Evolutionary conservation across 148 eudicot species (phyloP).

Genomic region (Dianthus caryophyllus): DNA sequence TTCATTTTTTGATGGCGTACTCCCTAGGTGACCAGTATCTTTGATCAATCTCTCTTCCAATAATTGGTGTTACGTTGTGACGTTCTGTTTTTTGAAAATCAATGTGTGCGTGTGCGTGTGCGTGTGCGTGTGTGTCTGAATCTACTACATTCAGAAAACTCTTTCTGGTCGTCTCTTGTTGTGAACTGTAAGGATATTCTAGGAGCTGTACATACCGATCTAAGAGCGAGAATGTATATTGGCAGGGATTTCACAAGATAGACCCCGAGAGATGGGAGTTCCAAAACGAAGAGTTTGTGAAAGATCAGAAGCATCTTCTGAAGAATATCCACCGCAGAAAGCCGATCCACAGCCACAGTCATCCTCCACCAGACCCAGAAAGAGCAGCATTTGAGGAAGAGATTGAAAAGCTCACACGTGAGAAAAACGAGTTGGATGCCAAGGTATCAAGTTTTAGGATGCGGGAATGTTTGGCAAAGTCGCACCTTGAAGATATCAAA

Average conservation of each 20-base stretch:
- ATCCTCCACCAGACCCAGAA: conserved; percentile 78
- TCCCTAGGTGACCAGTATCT: background rate
- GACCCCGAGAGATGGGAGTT: conserved; percentile 98
- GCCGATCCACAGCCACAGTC: conserved; percentile 94
- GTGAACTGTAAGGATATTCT: background rate
- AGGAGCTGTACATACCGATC: background rate
- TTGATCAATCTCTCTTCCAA: background rate
- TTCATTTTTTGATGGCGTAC: background rate
- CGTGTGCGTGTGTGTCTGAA: too few species aligned
- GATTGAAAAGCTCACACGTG: conserved; percentile 72
- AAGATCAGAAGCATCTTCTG: conserved; percentile 73
- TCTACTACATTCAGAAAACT: background rate
- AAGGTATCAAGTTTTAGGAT: conserved; percentile 36
- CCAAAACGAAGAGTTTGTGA: conserved; percentile 77
- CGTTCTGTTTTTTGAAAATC: background rate
- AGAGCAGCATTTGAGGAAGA: conserved; percentile 82
- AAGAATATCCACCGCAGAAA: conserved; percentile 88
- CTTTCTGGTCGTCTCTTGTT: background rate
- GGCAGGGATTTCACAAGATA: conserved; percentile 85
- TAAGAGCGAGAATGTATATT: conserved; percentile 13
- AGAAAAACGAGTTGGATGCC: conserved; percentile 57
- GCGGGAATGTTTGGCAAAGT: conserved; percentile 52
- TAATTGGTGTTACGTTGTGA: background rate
- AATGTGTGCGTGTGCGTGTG: too few species aligned
- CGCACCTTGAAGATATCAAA: conserved; percentile 53